A percentile compares a stretch with the other conserved stretches of the same genome.
phyloP scores from a whole-genome alignment of 768 basidiomycete species.

The Vishniacozyma victoriae region DNA sequence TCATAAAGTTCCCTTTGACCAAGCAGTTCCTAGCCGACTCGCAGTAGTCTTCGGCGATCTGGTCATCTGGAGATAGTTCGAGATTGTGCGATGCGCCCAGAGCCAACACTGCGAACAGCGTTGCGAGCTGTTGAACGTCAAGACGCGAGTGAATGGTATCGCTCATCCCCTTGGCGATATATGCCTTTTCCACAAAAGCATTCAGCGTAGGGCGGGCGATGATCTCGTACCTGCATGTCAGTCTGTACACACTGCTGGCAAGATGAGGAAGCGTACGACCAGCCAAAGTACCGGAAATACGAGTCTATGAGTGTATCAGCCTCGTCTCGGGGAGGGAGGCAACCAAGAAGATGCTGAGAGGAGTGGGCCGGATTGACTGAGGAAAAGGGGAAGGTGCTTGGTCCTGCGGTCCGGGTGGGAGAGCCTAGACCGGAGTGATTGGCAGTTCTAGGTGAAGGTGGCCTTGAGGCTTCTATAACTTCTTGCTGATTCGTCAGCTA shows the following conservation, averaged over 20 bases:
- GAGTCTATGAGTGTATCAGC: constrained; percentile 14
- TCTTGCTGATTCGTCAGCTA: constrained; percentile 12
- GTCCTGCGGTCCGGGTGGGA: neutral
- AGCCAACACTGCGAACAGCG: constrained; percentile 17
- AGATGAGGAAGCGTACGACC: constrained; percentile 6
- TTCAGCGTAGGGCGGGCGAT: constrained; percentile 9
- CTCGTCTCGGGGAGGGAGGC: constrained; percentile 15
- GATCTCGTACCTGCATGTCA: constrained; percentile 11
- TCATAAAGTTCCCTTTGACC: constrained; percentile 19
- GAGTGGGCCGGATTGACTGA: neutral
- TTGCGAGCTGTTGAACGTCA: constrained; percentile 15
- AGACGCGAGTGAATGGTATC: neutral
- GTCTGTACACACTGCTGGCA: neutral
- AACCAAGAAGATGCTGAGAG: constrained; percentile 1
- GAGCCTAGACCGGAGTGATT: neutral
- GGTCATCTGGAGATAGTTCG: constrained; percentile 13
- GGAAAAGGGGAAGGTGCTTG: constrained; percentile 11
- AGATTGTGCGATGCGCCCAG: constrained; percentile 21
- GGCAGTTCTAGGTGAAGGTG: neutral
- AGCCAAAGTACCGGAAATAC: constrained; percentile 24
- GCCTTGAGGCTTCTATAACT: neutral
- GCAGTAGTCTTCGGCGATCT: constrained; percentile 8
- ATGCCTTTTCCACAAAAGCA: constrained; percentile 9
- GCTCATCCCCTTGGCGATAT: neutral
- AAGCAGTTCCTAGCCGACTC: constrained; percentile 10